Evolutionary conservation across 2,329 filamentous ascomycete species (phyloP), one percentile per base, ranked within the genome.

Genomic region (Hymenoscyphus repandus): DNA sequence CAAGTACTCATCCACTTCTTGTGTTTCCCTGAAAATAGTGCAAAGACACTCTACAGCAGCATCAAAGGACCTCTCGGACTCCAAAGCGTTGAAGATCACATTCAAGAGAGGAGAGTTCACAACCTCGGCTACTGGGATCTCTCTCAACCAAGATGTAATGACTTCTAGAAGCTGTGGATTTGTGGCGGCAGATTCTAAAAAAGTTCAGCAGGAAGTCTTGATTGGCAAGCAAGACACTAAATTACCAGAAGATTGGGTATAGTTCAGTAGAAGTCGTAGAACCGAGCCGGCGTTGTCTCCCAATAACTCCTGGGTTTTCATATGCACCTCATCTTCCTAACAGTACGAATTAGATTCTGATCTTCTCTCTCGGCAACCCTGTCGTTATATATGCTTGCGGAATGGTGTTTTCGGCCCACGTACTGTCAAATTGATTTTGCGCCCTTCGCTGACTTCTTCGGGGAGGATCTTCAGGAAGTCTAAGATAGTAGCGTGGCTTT

Each of bases 371-470:
- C 63, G 64, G 62, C 64, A 41, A 58, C 55, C 54, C 57, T 56
- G 61, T 65, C 62, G 67, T 63, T 64, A 61, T 58, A 57, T 57
- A 60, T 56, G 58, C 55, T 64, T 58, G 57, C 50, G 72, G 68
- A 72, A 70, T 72, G 74, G 69, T 72, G 68, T 68, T 65, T 69
- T 75, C 75, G 76, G 75, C 86, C 83, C 80, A 92, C 90, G 76
- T 93, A 96, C 91, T 82, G 90, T 91, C 74, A 99, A 80, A 79
- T 90, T 96, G 79, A 99, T 96, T 77, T 97, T 99, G 74, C 93
- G 90, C 74, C 93, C 93, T 79, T 99, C 92, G 62, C 89, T 97
- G 67, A 99, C 93, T 79, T 99, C 93, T 77, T 99, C 93, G 50
- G 93, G 93, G 59, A 99, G 83, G 64, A 99, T 91, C 70, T 90